Conservation (phyloP, 1,284 basidiomycete species). For the Ceratobasidium sp. region DNA sequence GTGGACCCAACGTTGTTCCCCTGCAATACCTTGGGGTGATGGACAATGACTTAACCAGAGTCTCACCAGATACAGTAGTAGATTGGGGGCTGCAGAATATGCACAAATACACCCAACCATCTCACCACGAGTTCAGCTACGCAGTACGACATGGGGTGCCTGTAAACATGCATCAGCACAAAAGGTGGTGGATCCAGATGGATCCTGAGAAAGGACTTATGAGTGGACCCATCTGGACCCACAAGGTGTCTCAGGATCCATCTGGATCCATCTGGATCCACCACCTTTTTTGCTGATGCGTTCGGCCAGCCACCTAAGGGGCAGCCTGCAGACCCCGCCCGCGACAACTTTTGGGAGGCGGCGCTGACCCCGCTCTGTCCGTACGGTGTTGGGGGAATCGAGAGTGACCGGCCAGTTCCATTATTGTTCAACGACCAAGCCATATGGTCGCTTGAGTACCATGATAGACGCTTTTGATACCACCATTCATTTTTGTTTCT, state of each 20-base stretch:
- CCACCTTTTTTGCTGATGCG: no score
- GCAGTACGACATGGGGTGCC: conserved; percentile 43
- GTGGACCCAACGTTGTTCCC: conserved; percentile 1
- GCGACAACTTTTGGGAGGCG: conserved; percentile 53
- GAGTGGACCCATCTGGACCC: no score
- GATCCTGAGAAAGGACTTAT: no score
- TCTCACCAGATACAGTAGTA: neutral
- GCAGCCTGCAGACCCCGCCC: neutral
- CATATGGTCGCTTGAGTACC: conserved; percentile 59
- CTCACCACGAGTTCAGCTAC: conserved; percentile 31
- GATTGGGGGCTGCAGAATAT: conserved; percentile 7
- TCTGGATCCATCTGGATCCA: no score
- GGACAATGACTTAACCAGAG: conserved; percentile 20
- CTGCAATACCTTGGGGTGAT: conserved; percentile 14
- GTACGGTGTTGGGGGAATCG: conserved; percentile 61
- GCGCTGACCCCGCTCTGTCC: conserved; percentile 61
- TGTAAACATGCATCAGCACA: no score
- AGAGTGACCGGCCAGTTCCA: conserved; percentile 50
- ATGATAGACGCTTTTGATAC: conserved; percentile 57
- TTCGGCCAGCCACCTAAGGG: conserved; percentile 14
- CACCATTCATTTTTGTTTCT: conserved; percentile 59
- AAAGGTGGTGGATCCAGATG: no score
- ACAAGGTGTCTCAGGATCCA: no score
- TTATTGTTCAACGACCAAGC: conserved; percentile 58
- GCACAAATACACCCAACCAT: no score